Evolutionary conservation across 305 asterid species (phyloP).

Genomic region (Withania somnifera): DNA sequence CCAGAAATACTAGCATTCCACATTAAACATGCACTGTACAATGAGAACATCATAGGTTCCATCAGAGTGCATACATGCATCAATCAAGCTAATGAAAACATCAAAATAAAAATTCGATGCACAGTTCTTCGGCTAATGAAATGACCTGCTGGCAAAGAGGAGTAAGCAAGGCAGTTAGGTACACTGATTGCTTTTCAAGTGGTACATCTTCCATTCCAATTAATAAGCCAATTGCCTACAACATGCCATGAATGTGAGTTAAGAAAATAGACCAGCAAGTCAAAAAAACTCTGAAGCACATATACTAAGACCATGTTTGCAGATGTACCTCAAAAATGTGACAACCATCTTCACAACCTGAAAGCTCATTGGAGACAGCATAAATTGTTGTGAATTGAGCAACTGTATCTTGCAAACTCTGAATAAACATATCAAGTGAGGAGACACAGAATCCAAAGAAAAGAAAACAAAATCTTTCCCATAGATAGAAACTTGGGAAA

Average conservation of each 20-base stretch:
- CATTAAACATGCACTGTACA: not conserved
- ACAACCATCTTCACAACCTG: slow-evolving; percentile 83
- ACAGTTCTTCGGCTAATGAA: not conserved
- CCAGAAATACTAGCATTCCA: not conserved
- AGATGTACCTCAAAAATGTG: slow-evolving; percentile 79
- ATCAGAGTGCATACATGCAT: not conserved
- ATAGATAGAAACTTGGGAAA: not conserved
- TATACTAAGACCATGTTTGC: not conserved
- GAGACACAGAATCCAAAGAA: slow-evolving; percentile 4
- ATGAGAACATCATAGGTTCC: not conserved
- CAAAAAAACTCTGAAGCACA: not conserved
- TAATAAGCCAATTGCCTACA: slow-evolving; percentile 84
- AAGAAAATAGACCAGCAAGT: not conserved
- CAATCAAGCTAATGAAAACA: not conserved
- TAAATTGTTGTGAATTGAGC: slow-evolving; percentile 60
- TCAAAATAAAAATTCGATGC: not conserved
- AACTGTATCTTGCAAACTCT: slow-evolving; percentile 80
- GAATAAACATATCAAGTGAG: slow-evolving; percentile 16
- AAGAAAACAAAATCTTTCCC: slow-evolving; percentile 4
- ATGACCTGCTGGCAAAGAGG: slow-evolving; percentile 86
- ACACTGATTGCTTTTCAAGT: slow-evolving; percentile 68
- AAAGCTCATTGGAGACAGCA: slow-evolving; percentile 34
- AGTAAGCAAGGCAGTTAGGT: slow-evolving; percentile 70
- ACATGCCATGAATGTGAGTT: slow-evolving; percentile 5
- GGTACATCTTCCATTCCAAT: slow-evolving; percentile 97